Evolutionary conservation across 495 filamentous ascomycete genomes (phyloP), one percentile per base, ranked within the genome.

Genomic region (Penicillium samsonianum): DNA sequence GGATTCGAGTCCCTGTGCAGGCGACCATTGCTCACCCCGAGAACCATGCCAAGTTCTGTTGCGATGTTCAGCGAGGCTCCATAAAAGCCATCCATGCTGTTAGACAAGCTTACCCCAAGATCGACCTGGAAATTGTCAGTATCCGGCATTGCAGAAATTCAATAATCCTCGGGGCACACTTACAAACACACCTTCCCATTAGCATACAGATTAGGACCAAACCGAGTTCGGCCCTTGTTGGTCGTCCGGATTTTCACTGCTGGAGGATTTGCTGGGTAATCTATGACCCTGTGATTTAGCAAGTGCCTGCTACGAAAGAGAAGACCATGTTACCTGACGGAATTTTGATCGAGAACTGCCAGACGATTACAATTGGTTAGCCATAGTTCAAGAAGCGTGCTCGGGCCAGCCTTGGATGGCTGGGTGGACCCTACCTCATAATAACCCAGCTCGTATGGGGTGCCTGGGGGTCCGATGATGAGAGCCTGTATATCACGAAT

Each of bases 121-220:
- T 96, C n/a, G 92, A 96, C 62, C 91, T 95, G 55, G 12, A 11
- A 56, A 14, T 20, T 33, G 40, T 54, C 19, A 38, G 42, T 57
- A 59, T 71, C 57, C 73, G 60, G 8, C 35, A n/a, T 6, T 30
- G 10, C 14, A 17, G 4, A 50, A 19, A 10, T 16, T 38, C n/a
- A 17, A 48, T n/a, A 28, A 1, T 33, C 16, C 12, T 30, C 16
- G 4, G 10, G 22, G 8, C 45, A 12, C 22, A 69, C 73, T 69
- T 73, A 96, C 89, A 98, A 74, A 76, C 94, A 98, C 41, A 98
- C 92, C 75, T 90, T 93, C 9, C 94, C 94, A 31, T 72, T 82
- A 5, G 91, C 84, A 68, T 98, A 98, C 59, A 98, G 96, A 68
- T 98, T 98, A 10, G 94, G 94, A 64, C 96, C 96, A 78, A 97